Conservation (phyloP, 1,284 basidiomycete genomes). For the Leccinum griseonigrum region DNA sequence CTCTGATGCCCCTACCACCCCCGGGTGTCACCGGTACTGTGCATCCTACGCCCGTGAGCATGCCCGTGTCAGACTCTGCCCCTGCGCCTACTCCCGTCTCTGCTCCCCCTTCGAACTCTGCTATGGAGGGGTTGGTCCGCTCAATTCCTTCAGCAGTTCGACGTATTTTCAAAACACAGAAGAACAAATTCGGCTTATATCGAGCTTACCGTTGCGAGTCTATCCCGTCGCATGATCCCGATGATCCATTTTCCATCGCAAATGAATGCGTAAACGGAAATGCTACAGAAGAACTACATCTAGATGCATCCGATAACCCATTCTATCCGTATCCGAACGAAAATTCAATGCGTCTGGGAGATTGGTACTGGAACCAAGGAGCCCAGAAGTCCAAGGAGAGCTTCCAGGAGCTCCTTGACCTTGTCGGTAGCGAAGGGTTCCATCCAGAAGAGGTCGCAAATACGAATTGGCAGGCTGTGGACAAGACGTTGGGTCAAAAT, state of each 20-base stretch:
- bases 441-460: not conserved
- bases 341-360: not conserved
- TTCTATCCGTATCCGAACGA: not conserved
- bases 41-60: not conserved
- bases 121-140: not conserved
- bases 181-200: not conserved
- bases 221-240: not conserved
- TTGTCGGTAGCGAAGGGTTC: not conserved
- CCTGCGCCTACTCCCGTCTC: not conserved
- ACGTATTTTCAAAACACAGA: not conserved
- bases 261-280: not conserved
- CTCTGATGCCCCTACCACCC: not conserved
- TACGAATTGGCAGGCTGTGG: not conserved
- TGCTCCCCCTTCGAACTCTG: not conserved
- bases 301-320: not conserved
- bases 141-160: not conserved
- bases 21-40: not conserved
- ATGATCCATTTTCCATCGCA: not conserved
- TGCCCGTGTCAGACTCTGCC: not conserved
- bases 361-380: not conserved
- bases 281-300: not conserved
- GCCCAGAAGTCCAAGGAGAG: not conserved
- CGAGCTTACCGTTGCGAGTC: not conserved
- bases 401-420: not conserved
- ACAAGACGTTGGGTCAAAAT: not conserved